phyloP scores from a whole-genome alignment of 1,284 basidiomycete genomes.

The Leccinum solheimii region DNA sequence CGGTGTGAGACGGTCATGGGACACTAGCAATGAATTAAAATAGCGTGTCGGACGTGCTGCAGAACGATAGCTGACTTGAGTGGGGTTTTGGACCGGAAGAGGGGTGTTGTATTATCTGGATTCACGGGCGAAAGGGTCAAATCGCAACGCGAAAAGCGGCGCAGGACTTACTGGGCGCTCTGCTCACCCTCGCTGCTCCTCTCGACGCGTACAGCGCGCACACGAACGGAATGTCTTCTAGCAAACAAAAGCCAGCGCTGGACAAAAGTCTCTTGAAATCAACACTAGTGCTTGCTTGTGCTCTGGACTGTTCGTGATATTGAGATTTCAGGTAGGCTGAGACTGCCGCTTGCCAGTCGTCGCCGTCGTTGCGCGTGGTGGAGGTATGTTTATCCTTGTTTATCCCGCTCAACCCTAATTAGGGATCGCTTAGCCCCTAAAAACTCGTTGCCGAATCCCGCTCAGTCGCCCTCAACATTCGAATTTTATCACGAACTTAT shows the following conservation, averaged over 20 bases:
- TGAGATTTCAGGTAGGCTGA: not conserved
- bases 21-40: not conserved
- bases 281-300: not conserved
- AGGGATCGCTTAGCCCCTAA: not conserved
- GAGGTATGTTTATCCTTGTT: conserved; percentile 24
- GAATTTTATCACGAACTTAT: no score
- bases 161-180: conserved; percentile 7
- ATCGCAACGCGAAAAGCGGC: not conserved
- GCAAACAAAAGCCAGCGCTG: not conserved
- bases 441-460: not conserved
- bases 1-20: conserved; percentile 75
- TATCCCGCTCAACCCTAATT: conserved; percentile 4
- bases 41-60: not conserved
- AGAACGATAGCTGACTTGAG: not conserved
- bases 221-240: not conserved
- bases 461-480: not conserved
- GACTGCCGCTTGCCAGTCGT: conserved; percentile 2
- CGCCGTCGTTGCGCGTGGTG: conserved; percentile 19
- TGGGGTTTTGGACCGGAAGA: not conserved
- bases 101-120: not conserved
- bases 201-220: not conserved
- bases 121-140: conserved; percentile 2
- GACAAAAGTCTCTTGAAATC: not conserved
- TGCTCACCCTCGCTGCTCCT: not conserved
- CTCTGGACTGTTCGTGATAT: not conserved